These are phyloP conservation scores for Cladosporium phlei DNA, from an alignment of 2,329 filamentous ascomycete genomes.

Conservation along the genomic window DNA sequence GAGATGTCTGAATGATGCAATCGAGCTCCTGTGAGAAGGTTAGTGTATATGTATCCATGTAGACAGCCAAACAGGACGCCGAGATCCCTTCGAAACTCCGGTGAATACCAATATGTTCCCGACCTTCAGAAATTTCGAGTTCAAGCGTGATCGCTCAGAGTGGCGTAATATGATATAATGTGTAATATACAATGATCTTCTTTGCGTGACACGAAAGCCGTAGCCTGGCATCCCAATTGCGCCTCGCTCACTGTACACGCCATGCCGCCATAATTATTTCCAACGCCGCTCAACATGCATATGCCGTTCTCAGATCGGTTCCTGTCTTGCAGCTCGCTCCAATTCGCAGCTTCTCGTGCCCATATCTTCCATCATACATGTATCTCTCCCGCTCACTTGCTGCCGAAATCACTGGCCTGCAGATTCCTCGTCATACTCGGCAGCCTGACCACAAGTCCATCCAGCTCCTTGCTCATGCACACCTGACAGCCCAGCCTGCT, in stretches of 20 bases:
- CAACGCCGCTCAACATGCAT: conserved; percentile 1
- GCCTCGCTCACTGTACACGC: conserved; percentile 9
- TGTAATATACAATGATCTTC: conserved; percentile 5
- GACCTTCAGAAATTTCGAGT: no score
- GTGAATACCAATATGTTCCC: no score
- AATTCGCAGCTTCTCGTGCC: not conserved
- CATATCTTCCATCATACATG: not conserved
- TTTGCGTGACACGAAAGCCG: not conserved
- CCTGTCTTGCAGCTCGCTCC: no score
- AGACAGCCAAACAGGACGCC: no score
- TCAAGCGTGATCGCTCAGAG: conserved; percentile 5
- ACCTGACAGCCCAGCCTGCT: conserved; percentile 84
- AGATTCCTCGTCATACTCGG: conserved; percentile 93
- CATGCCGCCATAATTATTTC: conserved; percentile 3
- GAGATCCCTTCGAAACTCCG: no score
- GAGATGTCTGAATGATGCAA: no score
- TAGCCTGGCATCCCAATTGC: conserved; percentile 3
- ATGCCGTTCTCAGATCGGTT: conserved; percentile 1
- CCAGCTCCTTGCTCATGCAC: conserved; percentile 81
- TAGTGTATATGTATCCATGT: no score
- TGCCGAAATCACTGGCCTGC: conserved; percentile 83
- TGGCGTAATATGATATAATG: conserved; percentile 10
- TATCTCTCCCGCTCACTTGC: conserved; percentile 25
- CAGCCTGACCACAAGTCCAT: conserved; percentile 78
- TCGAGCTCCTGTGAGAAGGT: no score